Evolutionary conservation across 306 rosid species (phyloP).

Genomic region (Bauhinia variegata): DNA sequence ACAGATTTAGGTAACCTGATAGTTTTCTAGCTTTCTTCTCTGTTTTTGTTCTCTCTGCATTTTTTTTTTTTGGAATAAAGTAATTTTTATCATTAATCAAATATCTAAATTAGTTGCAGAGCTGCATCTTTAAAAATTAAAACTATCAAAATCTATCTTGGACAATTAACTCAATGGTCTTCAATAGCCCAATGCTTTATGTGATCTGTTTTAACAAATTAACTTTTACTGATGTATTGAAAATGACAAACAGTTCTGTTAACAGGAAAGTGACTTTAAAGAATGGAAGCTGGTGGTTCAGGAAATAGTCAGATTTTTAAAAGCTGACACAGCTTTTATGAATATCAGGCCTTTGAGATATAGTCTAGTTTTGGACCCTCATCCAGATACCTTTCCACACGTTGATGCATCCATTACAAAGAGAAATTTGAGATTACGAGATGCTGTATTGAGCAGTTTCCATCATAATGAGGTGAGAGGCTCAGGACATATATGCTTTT

Average conservation of each 20-base stretch:
- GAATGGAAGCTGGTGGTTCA: conserved; percentile 97
- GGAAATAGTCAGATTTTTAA: conserved; percentile 83
- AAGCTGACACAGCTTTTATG: conserved; percentile 76
- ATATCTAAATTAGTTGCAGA: conserved; percentile 8
- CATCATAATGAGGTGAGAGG: conserved; percentile 80
- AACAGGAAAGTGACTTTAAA: conserved; percentile 83
- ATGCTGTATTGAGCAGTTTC: conserved; percentile 86
- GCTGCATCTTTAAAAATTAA: conserved; percentile 7
- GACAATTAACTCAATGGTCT: conserved; percentile 22
- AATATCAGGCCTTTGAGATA: conserved; percentile 90
- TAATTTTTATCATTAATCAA: background rate
- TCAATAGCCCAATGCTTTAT: conserved; percentile 18
- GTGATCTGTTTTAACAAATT: conserved; percentile 29
- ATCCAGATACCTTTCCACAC: conserved; percentile 65
- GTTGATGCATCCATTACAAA: conserved; percentile 52
- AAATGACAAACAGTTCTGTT: conserved; percentile 47
- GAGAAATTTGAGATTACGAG: conserved; percentile 69
- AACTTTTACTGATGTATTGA: conserved; percentile 34
- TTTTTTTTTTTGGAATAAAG: background rate
- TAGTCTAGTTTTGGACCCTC: conserved; percentile 79
- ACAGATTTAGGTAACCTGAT: conserved; percentile 1
- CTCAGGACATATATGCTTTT: conserved; percentile 28
- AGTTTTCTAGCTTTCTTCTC: background rate
- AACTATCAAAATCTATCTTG: conserved; percentile 3
- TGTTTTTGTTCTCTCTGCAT: background rate